phyloP scores from a whole-genome alignment of 1,284 basidiomycete genomes.

The Pterulicium gracile region DNA sequence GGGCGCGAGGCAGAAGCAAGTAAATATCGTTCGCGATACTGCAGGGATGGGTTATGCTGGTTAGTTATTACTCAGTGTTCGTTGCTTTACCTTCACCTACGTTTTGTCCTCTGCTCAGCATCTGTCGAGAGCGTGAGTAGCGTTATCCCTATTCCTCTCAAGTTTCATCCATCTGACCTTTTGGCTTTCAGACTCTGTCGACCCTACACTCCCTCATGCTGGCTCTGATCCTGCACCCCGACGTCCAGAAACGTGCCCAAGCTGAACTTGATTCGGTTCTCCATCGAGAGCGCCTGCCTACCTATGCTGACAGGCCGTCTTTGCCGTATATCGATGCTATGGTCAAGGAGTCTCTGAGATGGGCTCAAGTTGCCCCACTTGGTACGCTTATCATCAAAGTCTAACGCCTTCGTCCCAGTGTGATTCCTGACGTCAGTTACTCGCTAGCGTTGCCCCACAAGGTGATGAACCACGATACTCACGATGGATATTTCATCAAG shows the following conservation, averaged over 20 bases:
- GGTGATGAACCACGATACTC: constrained; percentile 27
- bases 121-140: constrained; percentile 25
- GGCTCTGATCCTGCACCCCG: constrained; percentile 36
- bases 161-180: neutral
- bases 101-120: neutral
- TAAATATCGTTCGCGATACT: neutral
- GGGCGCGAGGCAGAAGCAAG: neutral
- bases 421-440: constrained; percentile 3
- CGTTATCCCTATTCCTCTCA: neutral
- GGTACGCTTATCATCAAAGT: no score
- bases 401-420: no score
- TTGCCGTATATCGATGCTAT: constrained; percentile 28
- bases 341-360: constrained; percentile 17
- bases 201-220: constrained; percentile 34
- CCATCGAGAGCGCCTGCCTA: constrained; percentile 29
- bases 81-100: neutral
- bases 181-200: constrained; percentile 26
- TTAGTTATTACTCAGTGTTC: neutral
- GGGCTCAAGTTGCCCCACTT: constrained; percentile 39
- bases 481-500: constrained; percentile 28
- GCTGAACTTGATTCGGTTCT: constrained; percentile 32
- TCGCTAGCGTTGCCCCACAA: constrained; percentile 32
- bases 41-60: constrained; percentile 4
- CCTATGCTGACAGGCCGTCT: constrained; percentile 30
- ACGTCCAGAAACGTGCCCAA: constrained; percentile 33